phyloP scores from a whole-genome alignment of 2,329 filamentous ascomycete species.

The Tolypocladium amazonense region DNA sequence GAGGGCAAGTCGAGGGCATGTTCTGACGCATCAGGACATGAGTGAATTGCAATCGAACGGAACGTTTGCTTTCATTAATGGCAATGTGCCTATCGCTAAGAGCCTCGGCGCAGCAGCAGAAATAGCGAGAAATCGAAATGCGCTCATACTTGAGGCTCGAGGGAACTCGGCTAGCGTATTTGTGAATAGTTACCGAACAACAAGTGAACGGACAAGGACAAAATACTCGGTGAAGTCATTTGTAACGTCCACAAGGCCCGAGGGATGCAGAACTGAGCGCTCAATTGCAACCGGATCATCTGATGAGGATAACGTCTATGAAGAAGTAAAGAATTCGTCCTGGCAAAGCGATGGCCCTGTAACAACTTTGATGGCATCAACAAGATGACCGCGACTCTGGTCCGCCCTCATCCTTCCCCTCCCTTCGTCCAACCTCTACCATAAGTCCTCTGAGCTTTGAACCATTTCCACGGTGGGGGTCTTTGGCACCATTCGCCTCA shows the following conservation, averaged over 20 bases:
- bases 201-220: too few species aligned
- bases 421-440: slow-evolving; percentile 31
- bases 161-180: not conserved
- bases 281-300: not conserved
- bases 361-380: slow-evolving; percentile 13
- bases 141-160: not conserved
- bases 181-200: too few species aligned
- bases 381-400: slow-evolving; percentile 3
- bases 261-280: not conserved
- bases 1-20: not conserved
- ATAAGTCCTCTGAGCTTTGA: slow-evolving; percentile 50
- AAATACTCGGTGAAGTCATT: not conserved
- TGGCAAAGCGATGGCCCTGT: slow-evolving; percentile 9
- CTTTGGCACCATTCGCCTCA: slow-evolving; percentile 53
- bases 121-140: too few species aligned
- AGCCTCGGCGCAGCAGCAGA: not conserved
- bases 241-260: too few species aligned
- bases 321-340: slow-evolving; percentile 8
- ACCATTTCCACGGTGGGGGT: slow-evolving; percentile 55
- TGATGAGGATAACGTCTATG: not conserved
- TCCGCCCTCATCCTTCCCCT: not conserved
- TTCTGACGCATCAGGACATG: not conserved
- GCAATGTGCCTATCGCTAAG: not conserved
- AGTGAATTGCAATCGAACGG: not conserved
- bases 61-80: not conserved